These are phyloP conservation scores for Myochromella boudieri DNA, from an alignment of 768 basidiomycete species.

Conservation along the genomic window DNA sequence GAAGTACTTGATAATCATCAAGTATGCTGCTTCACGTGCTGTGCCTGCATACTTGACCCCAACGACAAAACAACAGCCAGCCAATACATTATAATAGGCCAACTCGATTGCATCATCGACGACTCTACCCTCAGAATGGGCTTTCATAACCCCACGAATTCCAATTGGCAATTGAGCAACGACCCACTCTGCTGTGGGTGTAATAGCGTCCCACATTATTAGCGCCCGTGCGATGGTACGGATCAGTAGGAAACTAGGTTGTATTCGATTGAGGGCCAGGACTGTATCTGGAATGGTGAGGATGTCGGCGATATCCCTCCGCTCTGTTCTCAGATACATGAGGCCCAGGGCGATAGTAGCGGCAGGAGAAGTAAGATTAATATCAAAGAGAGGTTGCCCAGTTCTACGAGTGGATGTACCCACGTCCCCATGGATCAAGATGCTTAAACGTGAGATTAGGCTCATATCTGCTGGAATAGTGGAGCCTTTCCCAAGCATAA, in stretches of 20 bases:
- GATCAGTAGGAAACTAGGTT: conserved; percentile 83
- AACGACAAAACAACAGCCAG: conserved; percentile 89
- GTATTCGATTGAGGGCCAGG: conserved; percentile 78
- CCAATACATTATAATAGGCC: conserved; percentile 88
- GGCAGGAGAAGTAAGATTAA: conserved; percentile 89
- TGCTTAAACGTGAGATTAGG: conserved; percentile 64
- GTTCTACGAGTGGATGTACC: conserved; percentile 37
- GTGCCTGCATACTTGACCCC: conserved; percentile 95
- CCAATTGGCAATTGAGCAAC: conserved; percentile 65
- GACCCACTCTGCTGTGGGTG: conserved; percentile 75
- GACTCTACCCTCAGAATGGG: conserved; percentile 44
- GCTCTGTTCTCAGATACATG: conserved; percentile 88
- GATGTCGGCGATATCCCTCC: conserved; percentile 84
- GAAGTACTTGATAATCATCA: conserved; percentile 76
- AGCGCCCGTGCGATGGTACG: conserved; percentile 75
- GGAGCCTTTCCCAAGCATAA: conserved; percentile 89
- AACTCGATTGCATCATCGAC: conserved; percentile 77
- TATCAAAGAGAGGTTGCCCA: conserved; percentile 59
- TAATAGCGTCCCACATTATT: conserved; percentile 84
- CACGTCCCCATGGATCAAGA: conserved; percentile 76
- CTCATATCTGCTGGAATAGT: conserved; percentile 75
- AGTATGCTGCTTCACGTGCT: conserved; percentile 86
- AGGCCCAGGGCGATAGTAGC: conserved; percentile 88
- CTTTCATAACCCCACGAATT: conserved; percentile 60
- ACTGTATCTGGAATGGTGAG: conserved; percentile 81